Evolutionary conservation across 768 basidiomycete genomes (phyloP).

Genomic region (Chlorophyllum brunneum): DNA sequence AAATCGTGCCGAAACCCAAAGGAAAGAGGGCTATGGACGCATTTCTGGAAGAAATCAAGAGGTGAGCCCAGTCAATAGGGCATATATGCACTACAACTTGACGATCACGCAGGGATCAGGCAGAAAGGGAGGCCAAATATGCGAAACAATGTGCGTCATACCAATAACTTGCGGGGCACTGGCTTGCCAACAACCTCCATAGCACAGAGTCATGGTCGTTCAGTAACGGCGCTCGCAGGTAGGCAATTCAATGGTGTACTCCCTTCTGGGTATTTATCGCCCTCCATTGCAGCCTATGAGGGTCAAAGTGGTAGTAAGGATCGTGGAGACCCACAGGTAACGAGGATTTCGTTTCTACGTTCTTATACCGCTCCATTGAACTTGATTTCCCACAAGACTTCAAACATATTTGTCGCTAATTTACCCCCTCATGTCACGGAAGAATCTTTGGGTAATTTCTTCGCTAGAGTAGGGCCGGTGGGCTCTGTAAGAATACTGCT

Average conservation of each 20-base stretch:
- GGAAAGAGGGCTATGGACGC: slow-evolving; percentile 96
- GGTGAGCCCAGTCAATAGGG: slow-evolving; percentile 38
- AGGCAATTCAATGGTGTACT: not conserved
- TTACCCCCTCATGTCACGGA: slow-evolving; percentile 86
- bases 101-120: slow-evolving; percentile 70
- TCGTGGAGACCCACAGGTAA: slow-evolving; percentile 80
- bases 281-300: slow-evolving; percentile 60
- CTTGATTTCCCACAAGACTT: slow-evolving; percentile 53
- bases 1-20: slow-evolving; percentile 64
- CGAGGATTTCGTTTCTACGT: slow-evolving; percentile 16
- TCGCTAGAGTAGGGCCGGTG: slow-evolving; percentile 89
- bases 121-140: slow-evolving; percentile 82
- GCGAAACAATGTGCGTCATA: slow-evolving; percentile 53
- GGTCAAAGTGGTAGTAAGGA: slow-evolving; percentile 89
- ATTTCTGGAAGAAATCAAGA: slow-evolving; percentile 95
- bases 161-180: not conserved
- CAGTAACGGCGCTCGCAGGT: slow-evolving; percentile 84
- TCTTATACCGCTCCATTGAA: not conserved
- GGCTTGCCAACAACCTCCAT: not conserved
- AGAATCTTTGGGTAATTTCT: slow-evolving; percentile 81
- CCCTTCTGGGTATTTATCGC: not conserved
- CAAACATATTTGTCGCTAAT: slow-evolving; percentile 95
- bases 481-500: slow-evolving; percentile 64
- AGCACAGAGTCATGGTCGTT: slow-evolving; percentile 52
- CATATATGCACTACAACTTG: not conserved